Conservation (phyloP, 345 rosid species). For the Tarenaya hassleriana region DNA sequence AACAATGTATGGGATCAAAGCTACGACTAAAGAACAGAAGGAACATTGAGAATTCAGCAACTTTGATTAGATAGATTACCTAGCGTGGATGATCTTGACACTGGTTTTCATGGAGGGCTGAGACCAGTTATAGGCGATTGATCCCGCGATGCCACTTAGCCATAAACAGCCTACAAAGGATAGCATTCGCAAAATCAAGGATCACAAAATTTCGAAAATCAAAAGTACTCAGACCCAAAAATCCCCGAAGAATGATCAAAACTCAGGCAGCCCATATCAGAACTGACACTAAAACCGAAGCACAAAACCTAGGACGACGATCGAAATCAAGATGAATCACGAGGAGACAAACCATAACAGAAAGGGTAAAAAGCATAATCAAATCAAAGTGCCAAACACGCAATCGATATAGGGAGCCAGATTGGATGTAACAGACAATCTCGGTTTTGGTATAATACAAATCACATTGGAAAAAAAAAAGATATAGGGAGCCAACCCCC, state of each 20-base stretch:
- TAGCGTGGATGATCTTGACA: conserved; percentile 91
- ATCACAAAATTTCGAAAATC: too few relatives aligned
- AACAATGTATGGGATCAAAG: too few relatives aligned
- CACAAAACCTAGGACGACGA: background rate
- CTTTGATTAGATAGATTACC: conserved; percentile 31
- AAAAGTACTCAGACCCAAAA: too few relatives aligned
- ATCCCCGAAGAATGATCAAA: too few relatives aligned
- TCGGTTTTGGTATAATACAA: too few relatives aligned
- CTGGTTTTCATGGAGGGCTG: conserved; percentile 93
- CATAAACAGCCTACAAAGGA: conserved; percentile 57
- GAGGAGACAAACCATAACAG: too few relatives aligned
- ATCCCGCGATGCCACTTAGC: conserved; percentile 83
- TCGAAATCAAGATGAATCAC: conserved; percentile 1
- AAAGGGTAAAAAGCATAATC: too few relatives aligned
- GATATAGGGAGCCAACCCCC: background rate
- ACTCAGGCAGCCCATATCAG: background rate
- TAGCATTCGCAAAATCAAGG: background rate
- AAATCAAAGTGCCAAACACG: too few relatives aligned
- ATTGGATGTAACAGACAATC: background rate
- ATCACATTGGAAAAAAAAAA: too few relatives aligned
- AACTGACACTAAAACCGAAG: too few relatives aligned
- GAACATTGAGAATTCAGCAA: background rate
- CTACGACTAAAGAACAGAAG: too few relatives aligned
- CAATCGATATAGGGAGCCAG: too few relatives aligned
- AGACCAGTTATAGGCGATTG: conserved; percentile 93